Conservation (phyloP, 2,329 filamentous ascomycete species). For the Raffaelea ambrosiae region DNA sequence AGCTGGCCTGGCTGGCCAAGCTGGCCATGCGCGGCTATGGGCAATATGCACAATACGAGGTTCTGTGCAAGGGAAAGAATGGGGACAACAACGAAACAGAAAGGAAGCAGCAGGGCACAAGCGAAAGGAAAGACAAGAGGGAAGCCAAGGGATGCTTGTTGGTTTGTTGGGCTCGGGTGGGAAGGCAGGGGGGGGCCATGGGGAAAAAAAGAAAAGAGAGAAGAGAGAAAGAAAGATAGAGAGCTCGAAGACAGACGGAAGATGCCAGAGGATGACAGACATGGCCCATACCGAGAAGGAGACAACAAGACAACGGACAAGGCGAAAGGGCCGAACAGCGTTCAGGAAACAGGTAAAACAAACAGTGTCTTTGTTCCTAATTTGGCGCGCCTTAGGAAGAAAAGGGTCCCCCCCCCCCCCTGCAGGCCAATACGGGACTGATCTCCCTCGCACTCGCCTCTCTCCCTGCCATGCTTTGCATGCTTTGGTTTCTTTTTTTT, state of each 20-base stretch:
- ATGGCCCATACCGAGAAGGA: neutral
- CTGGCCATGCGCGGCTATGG: too few relatives aligned
- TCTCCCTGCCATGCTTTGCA: too few relatives aligned
- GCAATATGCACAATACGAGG: too few relatives aligned
- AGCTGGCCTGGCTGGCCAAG: too few relatives aligned
- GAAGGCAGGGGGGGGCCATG: neutral
- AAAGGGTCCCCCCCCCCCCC: too few relatives aligned
- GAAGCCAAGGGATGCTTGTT: neutral
- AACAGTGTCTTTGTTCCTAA: too few relatives aligned
- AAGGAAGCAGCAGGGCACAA: neutral
- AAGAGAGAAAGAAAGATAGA: neutral
- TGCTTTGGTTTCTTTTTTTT: too few relatives aligned
- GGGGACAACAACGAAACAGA: neutral
- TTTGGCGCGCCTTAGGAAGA: too few relatives aligned
- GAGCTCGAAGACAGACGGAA: neutral
- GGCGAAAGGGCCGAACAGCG: neutral
- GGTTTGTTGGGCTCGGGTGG: neutral
- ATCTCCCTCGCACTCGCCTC: too few relatives aligned
- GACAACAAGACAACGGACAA: neutral
- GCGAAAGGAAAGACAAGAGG: neutral
- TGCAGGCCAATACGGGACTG: too few relatives aligned
- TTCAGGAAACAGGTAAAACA: conserved; percentile 1
- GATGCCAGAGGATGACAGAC: neutral
- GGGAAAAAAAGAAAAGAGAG: conserved; percentile 2
- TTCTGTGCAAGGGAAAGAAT: neutral